Evolutionary conservation across 345 rosid genomes (phyloP), one percentile per base, ranked within the genome.

Genomic region (Arabidopsis suecica): DNA sequence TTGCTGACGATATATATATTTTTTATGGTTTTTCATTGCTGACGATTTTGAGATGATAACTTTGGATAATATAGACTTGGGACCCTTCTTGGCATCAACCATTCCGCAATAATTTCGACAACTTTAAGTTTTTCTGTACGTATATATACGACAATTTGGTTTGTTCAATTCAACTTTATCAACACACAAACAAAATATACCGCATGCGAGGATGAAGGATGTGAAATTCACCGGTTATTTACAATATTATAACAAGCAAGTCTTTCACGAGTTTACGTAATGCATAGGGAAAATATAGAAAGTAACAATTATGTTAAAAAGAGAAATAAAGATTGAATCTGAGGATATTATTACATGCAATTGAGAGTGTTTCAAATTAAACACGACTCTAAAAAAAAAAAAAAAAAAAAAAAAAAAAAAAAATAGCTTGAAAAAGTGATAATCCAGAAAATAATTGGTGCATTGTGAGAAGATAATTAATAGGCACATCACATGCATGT

Each of bases 401-500:
- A n/a, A n/a, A n/a, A n/a, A n/a, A n/a, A n/a, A n/a, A n/a, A n/a
- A n/a, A n/a, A n/a, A n/a, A n/a, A n/a, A n/a, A n/a, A n/a, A n/a
- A n/a, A n/a, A n/a, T 63, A 8, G 30, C 56, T 61, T 60, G 8
- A 9, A 5, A 30, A 61, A 6, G 22, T 30, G 9, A 30, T 41
- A 67, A 68, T 49, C 37, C 18, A 32, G 41, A 53, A 51, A 56
- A 56, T 56, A 56, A 56, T 71, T 56, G 72, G 61, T 56, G 61
- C 67, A 70, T 54, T 70, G 20, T 63, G 55, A 63, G 45, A 69
- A 63, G 42, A 56, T 56, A 56, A 70, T 9, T 34, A 37, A 45
- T 40, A 56, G 47, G 60, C 59, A 63, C 76, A 77, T 77, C 59
- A 63, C 76, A 77, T 77, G 76, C 62, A 77, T 45, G 61, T 45